Evolutionary conservation across 225 moss, liverwort and hornwort genomes (phyloP), one percentile per base, ranked within the genome.

Genomic region (Lunularia cruciata): DNA sequence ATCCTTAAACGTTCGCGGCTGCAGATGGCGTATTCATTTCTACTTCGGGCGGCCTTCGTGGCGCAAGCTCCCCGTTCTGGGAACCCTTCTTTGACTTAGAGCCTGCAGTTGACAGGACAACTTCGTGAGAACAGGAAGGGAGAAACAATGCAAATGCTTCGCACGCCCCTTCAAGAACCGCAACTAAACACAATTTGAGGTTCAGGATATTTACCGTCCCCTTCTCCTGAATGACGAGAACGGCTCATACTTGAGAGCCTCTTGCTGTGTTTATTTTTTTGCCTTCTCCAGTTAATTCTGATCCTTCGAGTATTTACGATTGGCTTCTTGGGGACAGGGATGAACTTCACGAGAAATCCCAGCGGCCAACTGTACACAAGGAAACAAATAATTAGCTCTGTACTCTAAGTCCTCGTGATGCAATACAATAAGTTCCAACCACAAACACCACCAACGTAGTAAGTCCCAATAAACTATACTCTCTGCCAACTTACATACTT

Each of bases 351-450:
- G 8, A 93, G 16, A 11, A 79, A n/a, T 39, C 68, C 93, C 18
- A 93, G 42, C 26, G 93, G 93, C 93, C 90, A 90, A 72, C 90
- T 88, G 69, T n/a, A 37, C 34, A 36, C n/a, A n/a, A n/a, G n/a
- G n/a, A n/a, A n/a, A n/a, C n/a, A n/a, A n/a, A n/a, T n/a, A n/a
- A n/a, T n/a, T n/a, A n/a, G n/a, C n/a, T n/a, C n/a, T n/a, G n/a
- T n/a, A n/a, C n/a, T n/a, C n/a, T n/a, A n/a, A n/a, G n/a, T n/a
- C n/a, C n/a, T n/a, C n/a, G n/a, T n/a, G n/a, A n/a, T n/a, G n/a
- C n/a, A n/a, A n/a, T n/a, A n/a, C n/a, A n/a, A n/a, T n/a, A n/a
- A n/a, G n/a, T n/a, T n/a, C n/a, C n/a, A n/a, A n/a, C n/a, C n/a
- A n/a, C n/a, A n/a, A n/a, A n/a, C n/a, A n/a, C n/a, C n/a, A n/a